Percentiles rank a stretch among this genome's conserved stretches.
These are phyloP conservation scores for Eucommia ulmoides DNA, from an alignment of 257 asterid genomes.

Conservation along the genomic window DNA sequence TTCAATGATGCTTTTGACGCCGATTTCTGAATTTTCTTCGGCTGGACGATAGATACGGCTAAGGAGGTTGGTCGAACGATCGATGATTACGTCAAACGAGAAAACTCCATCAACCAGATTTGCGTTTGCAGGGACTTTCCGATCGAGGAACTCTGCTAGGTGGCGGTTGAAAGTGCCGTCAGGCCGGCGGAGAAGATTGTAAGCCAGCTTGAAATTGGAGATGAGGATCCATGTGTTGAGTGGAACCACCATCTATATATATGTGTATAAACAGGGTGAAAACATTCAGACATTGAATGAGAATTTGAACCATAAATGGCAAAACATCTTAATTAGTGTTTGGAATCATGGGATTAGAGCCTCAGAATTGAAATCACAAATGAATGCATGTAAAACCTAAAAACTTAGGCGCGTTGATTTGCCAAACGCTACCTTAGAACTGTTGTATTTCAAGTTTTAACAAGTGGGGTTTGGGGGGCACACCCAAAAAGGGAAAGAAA, in stretches of 20 bases:
- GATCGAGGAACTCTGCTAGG: slow-evolving; percentile 1
- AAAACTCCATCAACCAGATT: slow-evolving; percentile 2
- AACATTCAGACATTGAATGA: neutral
- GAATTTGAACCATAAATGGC: neutral
- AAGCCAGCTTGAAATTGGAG: slow-evolving; percentile 1
- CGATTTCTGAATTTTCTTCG: neutral
- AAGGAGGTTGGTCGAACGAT: neutral
- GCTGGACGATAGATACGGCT: slow-evolving; percentile 1
- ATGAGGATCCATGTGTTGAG: neutral
- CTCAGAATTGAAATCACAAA: no score
- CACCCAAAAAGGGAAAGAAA: no score
- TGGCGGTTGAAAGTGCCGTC: slow-evolving; percentile 2
- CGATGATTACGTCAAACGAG: slow-evolving; percentile 1
- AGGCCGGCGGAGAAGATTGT: slow-evolving; percentile 2
- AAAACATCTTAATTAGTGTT: neutral
- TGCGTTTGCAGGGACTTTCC: slow-evolving; percentile 1
- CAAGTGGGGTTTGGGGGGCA: no score
- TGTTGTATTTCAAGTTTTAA: no score
- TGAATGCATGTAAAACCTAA: neutral
- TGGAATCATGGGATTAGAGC: no score
- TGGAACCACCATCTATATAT: neutral
- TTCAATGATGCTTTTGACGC: neutral
- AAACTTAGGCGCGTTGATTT: no score
- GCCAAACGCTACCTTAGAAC: no score
- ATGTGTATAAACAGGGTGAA: neutral